These are phyloP conservation scores for Suillus sp. DNA, from an alignment of 768 basidiomycete species.

Conservation along the genomic window DNA sequence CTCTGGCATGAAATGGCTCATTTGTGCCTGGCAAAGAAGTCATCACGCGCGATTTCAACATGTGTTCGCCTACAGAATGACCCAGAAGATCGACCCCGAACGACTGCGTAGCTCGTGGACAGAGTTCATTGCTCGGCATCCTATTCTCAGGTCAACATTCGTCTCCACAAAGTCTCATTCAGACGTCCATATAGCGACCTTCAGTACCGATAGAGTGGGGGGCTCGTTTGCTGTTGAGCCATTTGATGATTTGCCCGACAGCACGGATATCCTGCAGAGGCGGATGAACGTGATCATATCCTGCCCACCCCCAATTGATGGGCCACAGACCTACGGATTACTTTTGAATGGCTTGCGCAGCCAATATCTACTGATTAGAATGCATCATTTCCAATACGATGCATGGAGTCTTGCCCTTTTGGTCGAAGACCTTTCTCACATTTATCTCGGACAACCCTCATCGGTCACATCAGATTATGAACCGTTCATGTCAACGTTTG, in stretches of 20 bases:
- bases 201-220: conserved; percentile 21
- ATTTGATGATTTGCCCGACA: conserved; percentile 13
- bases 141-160: conserved; percentile 48
- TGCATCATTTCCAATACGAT: conserved; percentile 55
- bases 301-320: conserved; percentile 23
- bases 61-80: conserved; percentile 43
- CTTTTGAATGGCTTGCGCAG: conserved; percentile 18
- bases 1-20: conserved; percentile 38
- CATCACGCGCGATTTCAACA: conserved; percentile 44
- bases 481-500: conserved; percentile 32
- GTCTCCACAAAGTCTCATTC: conserved; percentile 22
- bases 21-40: conserved; percentile 48
- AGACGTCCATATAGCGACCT: conserved; percentile 29
- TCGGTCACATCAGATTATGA: conserved; percentile 26
- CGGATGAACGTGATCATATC: conserved; percentile 28
- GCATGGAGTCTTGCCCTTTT: conserved; percentile 48
- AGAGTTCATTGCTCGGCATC: conserved; percentile 35
- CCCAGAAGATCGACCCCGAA: conserved; percentile 29
- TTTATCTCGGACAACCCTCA: conserved; percentile 35
- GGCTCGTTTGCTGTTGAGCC: conserved; percentile 12
- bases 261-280: conserved; percentile 8
- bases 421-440: conserved; percentile 39
- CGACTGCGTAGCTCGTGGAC: conserved; percentile 41
- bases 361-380: conserved; percentile 32
- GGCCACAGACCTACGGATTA: conserved; percentile 25